Evolutionary conservation across 129 eudicot species (phyloP), one percentile per base, ranked within the genome.

Genomic region (Apium graveolens): DNA sequence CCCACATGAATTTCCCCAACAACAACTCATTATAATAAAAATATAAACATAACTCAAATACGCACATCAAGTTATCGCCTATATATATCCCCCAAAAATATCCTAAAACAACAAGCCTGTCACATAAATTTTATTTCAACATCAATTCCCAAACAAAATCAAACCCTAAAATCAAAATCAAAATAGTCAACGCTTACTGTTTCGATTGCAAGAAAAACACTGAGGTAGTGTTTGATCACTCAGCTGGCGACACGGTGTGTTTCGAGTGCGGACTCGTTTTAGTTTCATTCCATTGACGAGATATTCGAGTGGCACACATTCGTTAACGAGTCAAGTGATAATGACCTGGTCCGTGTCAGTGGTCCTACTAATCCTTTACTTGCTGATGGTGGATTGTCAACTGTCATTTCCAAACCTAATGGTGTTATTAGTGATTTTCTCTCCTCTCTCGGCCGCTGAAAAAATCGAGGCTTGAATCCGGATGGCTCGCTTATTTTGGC

Each of bases 261-360:
- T 91, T 96, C 11, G 97, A 93, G 85, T 93, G 97, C 38, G 98
- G 98, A 2, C 90, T 91, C 48, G 97, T 93, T 17, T 80, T 91
- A 93, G 75, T 88, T 97, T 2, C 96, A 90, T 45, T 91, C 96
- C 48, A 93, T 93, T 65, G 97, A 93, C 26, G 97, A 93, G 86
- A 91, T 93, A 5, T 91, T 93, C 41, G 97, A 93, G 93, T 93
- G 93, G 98, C 81, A 97, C 38, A 91, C 91, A 16, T 93, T 93
- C 79, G 96, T 96, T 45, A 90, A 93, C 62, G 95, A 93, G 75
- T 91, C 95, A 0, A 89, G 90, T 5, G 96, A 93, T 38, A 90
- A 89, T 69, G 98, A 93, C 80, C 97, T 95, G 11, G 88, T 84
- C 45, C 97, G 98, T 83, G 97, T 93, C 44, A 97, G 97, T 48